Percentiles rank a stretch among this genome's conserved stretches.
phyloP scores from a whole-genome alignment of 2,329 filamentous ascomycete species.

The Elsinoe necatrix region DNA sequence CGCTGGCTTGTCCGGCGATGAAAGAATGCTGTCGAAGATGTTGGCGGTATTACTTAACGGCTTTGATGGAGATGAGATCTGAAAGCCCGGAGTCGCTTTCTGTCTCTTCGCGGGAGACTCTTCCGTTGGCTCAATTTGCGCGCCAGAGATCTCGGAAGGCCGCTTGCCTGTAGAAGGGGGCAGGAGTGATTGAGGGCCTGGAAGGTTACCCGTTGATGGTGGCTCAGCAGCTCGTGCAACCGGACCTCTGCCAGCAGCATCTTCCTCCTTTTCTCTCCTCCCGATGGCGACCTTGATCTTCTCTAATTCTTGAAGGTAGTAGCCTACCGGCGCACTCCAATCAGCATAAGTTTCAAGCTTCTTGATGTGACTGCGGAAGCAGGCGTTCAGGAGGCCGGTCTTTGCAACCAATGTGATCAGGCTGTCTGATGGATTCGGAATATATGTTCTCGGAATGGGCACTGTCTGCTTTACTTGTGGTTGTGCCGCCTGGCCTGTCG shows the following conservation, averaged over 20 bases:
- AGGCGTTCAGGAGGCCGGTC: conserved; percentile 4
- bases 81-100: conserved; percentile 10
- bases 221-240: neutral
- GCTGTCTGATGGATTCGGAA: neutral
- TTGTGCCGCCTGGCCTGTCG: neutral
- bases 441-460: neutral
- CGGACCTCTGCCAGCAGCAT: neutral
- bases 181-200: neutral
- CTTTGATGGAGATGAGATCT: conserved; percentile 14
- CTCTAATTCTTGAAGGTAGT: conserved; percentile 2
- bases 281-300: conserved; percentile 1
- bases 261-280: neutral
- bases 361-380: conserved; percentile 8
- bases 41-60: conserved; percentile 17
- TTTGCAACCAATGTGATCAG: conserved; percentile 1
- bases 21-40: conserved; percentile 18
- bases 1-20: conserved; percentile 11
- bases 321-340: conserved; percentile 7
- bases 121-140: neutral
- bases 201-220: neutral
- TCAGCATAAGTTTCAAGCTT: conserved; percentile 1
- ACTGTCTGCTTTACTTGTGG: neutral
- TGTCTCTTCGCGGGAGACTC: conserved; percentile 1
- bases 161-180: conserved; percentile 3
- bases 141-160: neutral